Evolutionary conservation across 495 filamentous ascomycete genomes (phyloP), one percentile per base, ranked within the genome.

Genomic region (Penicillium atrosanguineum): DNA sequence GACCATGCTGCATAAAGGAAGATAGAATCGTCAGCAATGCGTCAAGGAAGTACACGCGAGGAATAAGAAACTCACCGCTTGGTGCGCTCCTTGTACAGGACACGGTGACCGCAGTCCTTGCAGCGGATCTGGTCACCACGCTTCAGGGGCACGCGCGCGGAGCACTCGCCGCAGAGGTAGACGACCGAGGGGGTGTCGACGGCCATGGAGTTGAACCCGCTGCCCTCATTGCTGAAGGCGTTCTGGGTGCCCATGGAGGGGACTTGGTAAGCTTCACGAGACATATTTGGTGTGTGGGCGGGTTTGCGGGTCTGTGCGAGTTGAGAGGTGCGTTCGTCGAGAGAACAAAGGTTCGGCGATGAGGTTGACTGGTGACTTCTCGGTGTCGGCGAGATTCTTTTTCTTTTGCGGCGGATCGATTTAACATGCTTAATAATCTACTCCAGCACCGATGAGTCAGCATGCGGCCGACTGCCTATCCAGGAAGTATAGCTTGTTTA

Each of bases 81-180:
- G 29, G 94, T 99, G 62, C 94, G 75, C 83, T 96, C 90, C 82
- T 99, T 99, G 72, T 97, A 97, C 54, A 99, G 75, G 46, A 99
- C 90, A 54, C 94, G 87, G 67, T 96, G 91, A 21, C 94, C 95
- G 68, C 94, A 99, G 71, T 93, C 90, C 73, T 92, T 90, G 78
- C 94, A 99, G 23, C 94, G 84, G 60, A 97, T 95, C 49, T 88
- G 86, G 61, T 95, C 91, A 50, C 85, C 89, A 54, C 87, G 82
- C 72, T 89, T 88, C 60, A 97, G 77, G 8, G 84, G 79, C 19
- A 96, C 90, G 52, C 87, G 86, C 48, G 82, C 74, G 51, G 89
- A 88, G 79, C 94, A 98, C 74, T 97, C 91, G 68, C 91, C 94
- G 77, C 94, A 98, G 46, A 88, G 79, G 77, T 98, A 98, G 60